Evolutionary conservation across 805 yeast species (phyloP).

Genomic region (Myxozyma melibiosi): DNA sequence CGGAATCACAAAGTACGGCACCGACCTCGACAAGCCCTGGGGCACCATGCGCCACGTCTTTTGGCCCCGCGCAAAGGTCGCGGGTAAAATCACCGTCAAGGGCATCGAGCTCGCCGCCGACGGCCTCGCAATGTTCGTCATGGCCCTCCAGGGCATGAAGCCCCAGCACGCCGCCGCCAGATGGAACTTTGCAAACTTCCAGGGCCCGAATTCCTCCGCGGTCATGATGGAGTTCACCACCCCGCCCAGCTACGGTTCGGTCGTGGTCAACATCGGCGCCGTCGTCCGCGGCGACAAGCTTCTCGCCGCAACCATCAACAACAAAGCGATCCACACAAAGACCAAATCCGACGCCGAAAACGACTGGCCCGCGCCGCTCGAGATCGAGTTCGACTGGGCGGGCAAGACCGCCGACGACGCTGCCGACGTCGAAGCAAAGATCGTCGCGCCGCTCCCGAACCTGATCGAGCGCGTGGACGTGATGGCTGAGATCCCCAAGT

Average conservation of each 20-base stretch:
- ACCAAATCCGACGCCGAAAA: constrained; percentile 64
- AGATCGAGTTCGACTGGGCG: constrained; percentile 59
- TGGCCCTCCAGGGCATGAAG: constrained; percentile 98
- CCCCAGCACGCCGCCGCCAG: constrained; percentile 98
- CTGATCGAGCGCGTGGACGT: constrained; percentile 92
- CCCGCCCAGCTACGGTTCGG: constrained; percentile 82
- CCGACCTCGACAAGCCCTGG: constrained; percentile 85
- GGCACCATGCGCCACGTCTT: constrained; percentile 94
- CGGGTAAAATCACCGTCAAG: constrained; percentile 62
- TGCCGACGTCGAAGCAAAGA: constrained; percentile 38
- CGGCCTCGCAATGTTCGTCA: constrained; percentile 74
- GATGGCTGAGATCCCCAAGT: constrained; percentile 93
- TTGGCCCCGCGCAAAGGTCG: constrained; percentile 86
- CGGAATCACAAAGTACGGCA: constrained; percentile 86
- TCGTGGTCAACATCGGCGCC: constrained; percentile 79
- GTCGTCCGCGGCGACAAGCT: constrained; percentile 66
- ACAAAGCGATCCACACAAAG: constrained; percentile 61
- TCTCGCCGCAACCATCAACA: constrained; percentile 65
- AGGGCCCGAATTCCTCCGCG: constrained; percentile 70
- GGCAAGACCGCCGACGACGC: constrained; percentile 55
- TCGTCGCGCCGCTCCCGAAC: constrained; percentile 58
- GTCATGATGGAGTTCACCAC: constrained; percentile 95
- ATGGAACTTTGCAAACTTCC: constrained; percentile 94
- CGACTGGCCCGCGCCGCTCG: constrained; percentile 88
- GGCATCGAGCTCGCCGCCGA: constrained; percentile 44